Conservation (phyloP, 1,284 basidiomycete species). For the Microbotryum lychnidis-dioicae region DNA sequence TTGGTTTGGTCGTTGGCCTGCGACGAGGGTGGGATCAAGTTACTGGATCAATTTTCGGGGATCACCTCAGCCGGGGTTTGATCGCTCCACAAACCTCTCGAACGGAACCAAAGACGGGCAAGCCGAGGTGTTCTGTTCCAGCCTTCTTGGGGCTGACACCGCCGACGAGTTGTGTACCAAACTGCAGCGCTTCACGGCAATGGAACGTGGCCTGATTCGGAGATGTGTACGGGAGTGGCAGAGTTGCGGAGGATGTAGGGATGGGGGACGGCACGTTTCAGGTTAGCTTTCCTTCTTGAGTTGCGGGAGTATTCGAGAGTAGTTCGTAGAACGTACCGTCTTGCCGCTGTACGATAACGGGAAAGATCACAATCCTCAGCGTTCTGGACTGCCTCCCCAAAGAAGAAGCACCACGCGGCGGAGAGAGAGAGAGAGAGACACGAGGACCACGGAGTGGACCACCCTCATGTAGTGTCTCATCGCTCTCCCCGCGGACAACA, state of each 20-base stretch:
- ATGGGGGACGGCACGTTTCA: neutral
- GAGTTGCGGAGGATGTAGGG: neutral
- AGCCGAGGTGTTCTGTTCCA: constrained; percentile 86
- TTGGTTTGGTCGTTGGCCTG: constrained; percentile 27
- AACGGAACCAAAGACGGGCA: constrained; percentile 90
- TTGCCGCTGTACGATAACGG: constrained; percentile 53
- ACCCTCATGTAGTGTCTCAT: no score
- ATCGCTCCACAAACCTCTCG: constrained; percentile 55
- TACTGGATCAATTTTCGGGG: neutral
- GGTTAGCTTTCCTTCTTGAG: neutral
- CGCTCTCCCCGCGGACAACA: neutral
- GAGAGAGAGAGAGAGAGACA: no score
- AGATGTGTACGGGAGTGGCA: neutral
- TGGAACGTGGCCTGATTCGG: constrained; percentile 87
- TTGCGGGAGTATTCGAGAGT: no score
- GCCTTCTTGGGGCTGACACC: constrained; percentile 98
- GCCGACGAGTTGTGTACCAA: constrained; percentile 94
- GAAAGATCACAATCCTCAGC: neutral
- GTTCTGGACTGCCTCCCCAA: no score
- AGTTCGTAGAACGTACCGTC: constrained; percentile 56
- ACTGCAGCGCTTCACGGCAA: constrained; percentile 83
- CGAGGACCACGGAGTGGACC: no score
- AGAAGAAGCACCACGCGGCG: no score
- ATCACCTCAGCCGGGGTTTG: neutral
- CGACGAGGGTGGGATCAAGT: neutral